Base-by-base conservation (phyloP, 805 yeast genomes). In the Starmerella ratchasimensis region DNA sequence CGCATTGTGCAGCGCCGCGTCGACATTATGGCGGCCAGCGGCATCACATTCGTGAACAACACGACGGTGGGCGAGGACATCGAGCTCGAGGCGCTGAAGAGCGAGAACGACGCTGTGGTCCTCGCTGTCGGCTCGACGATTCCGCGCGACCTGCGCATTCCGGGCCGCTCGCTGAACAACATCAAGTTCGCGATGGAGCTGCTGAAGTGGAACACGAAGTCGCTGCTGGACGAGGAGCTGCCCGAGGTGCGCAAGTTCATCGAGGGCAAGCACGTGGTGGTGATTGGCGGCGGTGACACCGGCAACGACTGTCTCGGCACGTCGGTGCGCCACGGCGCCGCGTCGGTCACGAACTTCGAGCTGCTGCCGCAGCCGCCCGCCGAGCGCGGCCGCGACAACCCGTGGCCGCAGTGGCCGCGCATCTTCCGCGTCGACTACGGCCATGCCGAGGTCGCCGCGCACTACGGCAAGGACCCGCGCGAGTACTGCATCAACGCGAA, bases 331-430 rank as follows among this genome's bases (percentile, higher is more conserved):
- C 97, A 90, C 58, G 96, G 95, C 30, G 97, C 97, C 45, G 76
- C 80, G 58, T 80, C 93, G 8, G 95, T 90, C 41, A 71, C 76
- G 47, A 88, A 88, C 71, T 90, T 88, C 59, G 98, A 88, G 66
- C 69, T 88, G 58, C 68, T 88, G 51, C 98, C 98, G 42, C 75
- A 78, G 52, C 98, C 98, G 46, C 81, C 96, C 26, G 69, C 69
- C 22, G 70, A 72, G 42, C 74, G 96, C 60, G 79, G 86, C 32
- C 80, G 75, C 63, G 96, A 90, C 63, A 88, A 88, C 63, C 97
- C 98, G 61, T 88, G 98, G 98, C 98, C 98, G 31, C 98, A 88
- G 65, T 88, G 97, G 97, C 97, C 98, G 50, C 72, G 95, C 58
- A 74, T 90, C 54, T 88, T 90, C 79, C 74, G 97, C 56, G 93